A percentile compares a stretch with the other conserved stretches of the same genome.
Conservation (phyloP, 306 rosid genomes). For the Pachyrhizus erosus region DNA sequence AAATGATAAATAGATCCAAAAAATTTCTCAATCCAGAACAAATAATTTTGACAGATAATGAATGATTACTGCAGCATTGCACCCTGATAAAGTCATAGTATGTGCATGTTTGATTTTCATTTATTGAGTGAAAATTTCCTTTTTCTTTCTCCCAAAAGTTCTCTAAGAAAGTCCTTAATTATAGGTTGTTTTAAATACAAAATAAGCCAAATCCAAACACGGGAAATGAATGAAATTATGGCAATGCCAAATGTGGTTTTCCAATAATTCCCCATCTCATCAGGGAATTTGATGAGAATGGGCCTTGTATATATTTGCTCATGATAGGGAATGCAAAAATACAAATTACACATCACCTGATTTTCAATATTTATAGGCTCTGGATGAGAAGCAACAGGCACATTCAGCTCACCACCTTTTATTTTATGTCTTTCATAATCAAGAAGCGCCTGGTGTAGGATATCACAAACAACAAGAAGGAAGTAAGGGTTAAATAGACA, state of each 20-base stretch:
- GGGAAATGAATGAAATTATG: not conserved
- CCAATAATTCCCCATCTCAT: not conserved
- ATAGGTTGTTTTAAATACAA: conserved; percentile 12
- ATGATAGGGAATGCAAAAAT: conserved; percentile 15
- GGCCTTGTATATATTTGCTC: conserved; percentile 26
- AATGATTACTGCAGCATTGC: conserved; percentile 19
- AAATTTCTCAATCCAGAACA: not conserved
- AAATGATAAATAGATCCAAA: not conserved
- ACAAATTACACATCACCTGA: conserved; percentile 61
- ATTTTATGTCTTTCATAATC: conserved; percentile 92
- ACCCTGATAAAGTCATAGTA: not conserved
- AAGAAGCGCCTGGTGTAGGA: conserved; percentile 83
- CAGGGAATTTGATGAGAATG: conserved; percentile 16
- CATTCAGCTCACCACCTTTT: conserved; percentile 74
- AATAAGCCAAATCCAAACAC: conserved; percentile 27
- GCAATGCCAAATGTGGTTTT: not conserved
- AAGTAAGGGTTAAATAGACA: conserved; percentile 13
- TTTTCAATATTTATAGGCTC: conserved; percentile 77
- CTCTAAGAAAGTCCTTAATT: not conserved
- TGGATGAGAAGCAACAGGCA: conserved; percentile 72
- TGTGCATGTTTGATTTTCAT: conserved; percentile 1
- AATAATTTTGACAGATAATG: conserved; percentile 17
- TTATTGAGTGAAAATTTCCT: not conserved
- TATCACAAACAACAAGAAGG: conserved; percentile 30
- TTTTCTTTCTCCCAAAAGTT: not conserved